Evolutionary conservation across 2,329 filamentous ascomycete species (phyloP), one percentile per base, ranked within the genome.

Genomic region (Penicillium hesseltinei): DNA sequence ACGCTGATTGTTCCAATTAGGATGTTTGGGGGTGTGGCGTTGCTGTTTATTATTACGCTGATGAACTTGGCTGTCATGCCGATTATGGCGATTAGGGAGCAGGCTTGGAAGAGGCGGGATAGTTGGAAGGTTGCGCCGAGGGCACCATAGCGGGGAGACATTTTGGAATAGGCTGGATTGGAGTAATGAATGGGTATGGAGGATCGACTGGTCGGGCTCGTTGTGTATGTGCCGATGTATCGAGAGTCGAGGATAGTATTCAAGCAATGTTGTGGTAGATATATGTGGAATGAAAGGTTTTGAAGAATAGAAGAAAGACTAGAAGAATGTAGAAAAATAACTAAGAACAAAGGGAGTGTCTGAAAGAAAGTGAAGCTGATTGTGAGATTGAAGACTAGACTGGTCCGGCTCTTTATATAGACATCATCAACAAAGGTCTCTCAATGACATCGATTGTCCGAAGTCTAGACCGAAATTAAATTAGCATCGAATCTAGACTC

Each of bases 51-150:
- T 71, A 95, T 91, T 66, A 90, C 82, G 25, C 86, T 82, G 68
- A 96, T 87, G 75, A 96, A 95, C 75, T 92, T 91, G 68, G 88
- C 85, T 0, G 86, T 86, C 73, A 96, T 84, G 45, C 91, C 91
- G 63, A 96, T 88, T 64, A 94, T 86, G 57, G 87, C 80, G 57
- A 94, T 80, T 70, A 96, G 87, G 27, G 84, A 85, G 61, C 89
- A 76, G 58, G 85, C 81, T 72, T 95, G 87, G 64, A 92, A 81
- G 57, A 82, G 81, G 47, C 92, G 88, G 64, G 88, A 84, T 64
- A 86, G 79, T 57, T 90, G 86, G 78, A 95, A 96, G 65, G 88
- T 89, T 66, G 88, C 85, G 73, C 89, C 91, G 64, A 94, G 78
- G 72, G 88, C 88, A 67, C 90, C 88, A 73, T 86, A 88, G 44